Percentiles rank a stretch among this genome's conserved stretches.
These are phyloP conservation scores for Ramularia endophylla DNA, from an alignment of 2,329 filamentous ascomycete species.

Conservation along the genomic window DNA sequence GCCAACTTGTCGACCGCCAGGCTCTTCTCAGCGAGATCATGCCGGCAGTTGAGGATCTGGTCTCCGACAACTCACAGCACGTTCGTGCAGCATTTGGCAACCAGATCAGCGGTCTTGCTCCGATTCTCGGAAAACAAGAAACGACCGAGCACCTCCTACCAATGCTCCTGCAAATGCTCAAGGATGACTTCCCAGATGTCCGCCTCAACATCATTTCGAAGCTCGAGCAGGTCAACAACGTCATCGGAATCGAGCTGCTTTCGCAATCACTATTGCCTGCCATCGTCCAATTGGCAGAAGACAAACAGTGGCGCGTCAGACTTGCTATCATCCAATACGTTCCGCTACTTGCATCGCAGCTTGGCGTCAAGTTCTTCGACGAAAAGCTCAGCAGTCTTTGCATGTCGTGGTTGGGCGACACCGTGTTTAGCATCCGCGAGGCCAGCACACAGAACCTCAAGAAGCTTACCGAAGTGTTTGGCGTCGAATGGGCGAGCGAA, in stretches of 20 bases:
- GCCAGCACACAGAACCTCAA: conserved; percentile 96
- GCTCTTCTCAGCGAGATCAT: conserved; percentile 93
- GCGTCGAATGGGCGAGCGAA: conserved; percentile 93
- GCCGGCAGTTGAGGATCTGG: conserved; percentile 91
- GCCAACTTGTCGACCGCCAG: conserved; percentile 76
- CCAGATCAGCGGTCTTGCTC: conserved; percentile 93
- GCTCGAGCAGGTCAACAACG: conserved; percentile 95
- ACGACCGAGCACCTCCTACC: conserved; percentile 94
- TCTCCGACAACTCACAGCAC: conserved; percentile 93
- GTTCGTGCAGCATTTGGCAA: conserved; percentile 92
- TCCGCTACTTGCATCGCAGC: conserved; percentile 86
- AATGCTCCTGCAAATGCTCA: conserved; percentile 99
- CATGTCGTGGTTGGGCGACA: conserved; percentile 98
- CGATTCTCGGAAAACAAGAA: conserved; percentile 97
- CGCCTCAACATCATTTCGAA: conserved; percentile 99
- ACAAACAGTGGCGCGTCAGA: conserved; percentile 98
- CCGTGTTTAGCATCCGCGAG: conserved; percentile 97
- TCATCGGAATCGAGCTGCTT: conserved; percentile 95
- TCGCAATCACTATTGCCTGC: conserved; percentile 95
- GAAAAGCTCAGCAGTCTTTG: conserved; percentile 93
- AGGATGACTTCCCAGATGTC: conserved; percentile 98
- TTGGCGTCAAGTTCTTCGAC: conserved; percentile 96
- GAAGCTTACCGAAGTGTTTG: conserved; percentile 98
- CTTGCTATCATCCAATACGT: conserved; percentile 99
- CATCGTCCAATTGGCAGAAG: conserved; percentile 94